These are phyloP conservation scores for Smithsoniella earleae DNA, from an alignment of 163 green algal genomes.

Conservation along the genomic window DNA sequence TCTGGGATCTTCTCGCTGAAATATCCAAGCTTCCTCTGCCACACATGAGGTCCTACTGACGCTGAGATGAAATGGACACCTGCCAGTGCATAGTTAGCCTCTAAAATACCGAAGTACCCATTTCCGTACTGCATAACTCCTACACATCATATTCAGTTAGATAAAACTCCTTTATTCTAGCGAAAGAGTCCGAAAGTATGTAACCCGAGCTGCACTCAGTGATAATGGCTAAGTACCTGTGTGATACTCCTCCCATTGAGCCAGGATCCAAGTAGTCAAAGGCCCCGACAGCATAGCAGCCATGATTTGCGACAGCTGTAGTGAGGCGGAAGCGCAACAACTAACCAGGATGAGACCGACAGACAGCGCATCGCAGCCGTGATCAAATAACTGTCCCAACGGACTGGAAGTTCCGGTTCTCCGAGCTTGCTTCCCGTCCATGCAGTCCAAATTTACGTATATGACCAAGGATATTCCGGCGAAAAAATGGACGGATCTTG, in stretches of 20 bases:
- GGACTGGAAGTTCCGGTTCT: conserved; percentile 72
- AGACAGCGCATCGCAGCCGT: conserved; percentile 77
- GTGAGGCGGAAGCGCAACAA: conserved; percentile 25
- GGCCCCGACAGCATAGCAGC: not conserved
- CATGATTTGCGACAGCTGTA: not conserved
- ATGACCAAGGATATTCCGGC: conserved; percentile 51
- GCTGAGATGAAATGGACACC: conserved; percentile 54
- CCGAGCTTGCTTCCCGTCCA: conserved; percentile 84
- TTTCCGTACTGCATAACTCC: conserved; percentile 73
- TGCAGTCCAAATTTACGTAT: conserved; percentile 75
- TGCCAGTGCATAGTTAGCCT: conserved; percentile 74
- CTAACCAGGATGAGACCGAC: conserved; percentile 53
- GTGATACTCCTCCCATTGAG: conserved; percentile 93
- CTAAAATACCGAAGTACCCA: conserved; percentile 70
- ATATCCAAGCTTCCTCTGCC: conserved; percentile 36
- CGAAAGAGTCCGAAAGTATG: too few species aligned
- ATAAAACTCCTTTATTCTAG: too few species aligned
- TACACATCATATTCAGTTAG: conserved; percentile 31
- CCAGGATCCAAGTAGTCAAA: conserved; percentile 53
- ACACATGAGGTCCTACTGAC: conserved; percentile 46
- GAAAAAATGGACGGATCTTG: conserved; percentile 60
- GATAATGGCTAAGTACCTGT: conserved; percentile 52
- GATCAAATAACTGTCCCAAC: conserved; percentile 91
- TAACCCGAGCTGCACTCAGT: too few species aligned
- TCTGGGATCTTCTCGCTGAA: not conserved